Percentiles rank a stretch among this genome's conserved stretches.
phyloP scores from a whole-genome alignment of 345 rosid species.

The Zanthoxylum bungeanum region DNA sequence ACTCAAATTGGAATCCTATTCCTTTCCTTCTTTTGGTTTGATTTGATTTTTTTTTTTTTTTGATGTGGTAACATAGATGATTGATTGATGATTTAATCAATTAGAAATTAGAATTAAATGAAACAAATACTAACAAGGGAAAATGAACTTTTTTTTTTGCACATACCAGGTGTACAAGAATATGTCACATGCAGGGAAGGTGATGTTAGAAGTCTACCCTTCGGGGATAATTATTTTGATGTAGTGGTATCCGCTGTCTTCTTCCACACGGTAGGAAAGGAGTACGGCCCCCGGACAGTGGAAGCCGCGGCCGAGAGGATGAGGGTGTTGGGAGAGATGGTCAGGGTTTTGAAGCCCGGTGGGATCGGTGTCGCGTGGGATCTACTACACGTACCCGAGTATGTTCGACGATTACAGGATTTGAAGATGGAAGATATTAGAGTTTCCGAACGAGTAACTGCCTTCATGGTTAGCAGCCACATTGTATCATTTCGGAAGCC shows the following conservation, averaged over 20 bases:
- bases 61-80: not conserved
- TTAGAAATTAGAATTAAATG: not conserved
- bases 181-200: conserved; percentile 95
- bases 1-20: not conserved
- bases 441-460: conserved; percentile 82
- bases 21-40: too few species aligned
- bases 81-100: not conserved
- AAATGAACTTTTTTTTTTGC: not conserved
- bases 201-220: conserved; percentile 79
- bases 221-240: conserved; percentile 80
- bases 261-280: conserved; percentile 82
- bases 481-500: conserved; percentile 85
- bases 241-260: conserved; percentile 89
- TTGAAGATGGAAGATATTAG: conserved; percentile 82
- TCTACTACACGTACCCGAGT: conserved; percentile 74
- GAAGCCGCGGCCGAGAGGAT: conserved; percentile 90
- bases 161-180: conserved; percentile 80
- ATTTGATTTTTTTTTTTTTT: too few species aligned
- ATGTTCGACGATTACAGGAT: conserved; percentile 74
- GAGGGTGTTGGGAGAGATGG: conserved; percentile 81
- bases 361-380: conserved; percentile 90
- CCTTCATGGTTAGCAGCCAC: conserved; percentile 94
- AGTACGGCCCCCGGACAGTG: conserved; percentile 79
- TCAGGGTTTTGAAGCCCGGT: conserved; percentile 81
- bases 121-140: not conserved